Percentiles rank a stretch among this genome's conserved stretches.
These are phyloP conservation scores for Stemphylium lycopersici DNA, from an alignment of 2,329 filamentous ascomycete species.

Conservation along the genomic window DNA sequence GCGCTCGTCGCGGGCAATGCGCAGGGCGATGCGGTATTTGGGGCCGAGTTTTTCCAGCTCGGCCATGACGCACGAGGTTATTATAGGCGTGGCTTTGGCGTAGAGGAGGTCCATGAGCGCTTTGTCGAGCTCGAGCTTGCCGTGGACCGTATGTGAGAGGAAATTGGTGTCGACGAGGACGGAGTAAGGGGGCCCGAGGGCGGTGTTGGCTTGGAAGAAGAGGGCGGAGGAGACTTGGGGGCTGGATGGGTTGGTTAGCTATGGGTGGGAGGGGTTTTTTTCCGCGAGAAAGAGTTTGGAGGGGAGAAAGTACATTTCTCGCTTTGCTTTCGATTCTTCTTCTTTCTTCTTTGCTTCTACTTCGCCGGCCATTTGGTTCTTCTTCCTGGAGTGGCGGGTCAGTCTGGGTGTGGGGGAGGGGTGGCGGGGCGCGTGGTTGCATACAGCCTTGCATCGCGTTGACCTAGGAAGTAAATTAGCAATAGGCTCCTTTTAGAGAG, in stretches of 20 bases:
- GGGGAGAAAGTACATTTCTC: constrained; percentile 66
- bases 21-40: constrained; percentile 84
- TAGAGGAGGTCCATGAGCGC: constrained; percentile 94
- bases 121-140: constrained; percentile 85
- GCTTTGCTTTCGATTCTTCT: constrained; percentile 68
- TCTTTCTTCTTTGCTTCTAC: constrained; percentile 62
- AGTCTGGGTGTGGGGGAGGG: constrained; percentile 10
- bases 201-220: constrained; percentile 68
- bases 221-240: constrained; percentile 74
- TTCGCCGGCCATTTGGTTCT: constrained; percentile 74
- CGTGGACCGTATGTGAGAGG: constrained; percentile 76
- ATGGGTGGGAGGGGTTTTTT: background rate
- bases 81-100: constrained; percentile 86
- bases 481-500: background rate
- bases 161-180: constrained; percentile 61
- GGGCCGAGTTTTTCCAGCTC: constrained; percentile 86
- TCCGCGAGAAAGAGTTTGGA: background rate
- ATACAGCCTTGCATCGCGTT: constrained; percentile 74
- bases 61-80: constrained; percentile 77
- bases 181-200: constrained; percentile 81
- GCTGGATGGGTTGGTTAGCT: constrained; percentile 43
- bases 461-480: constrained; percentile 40
- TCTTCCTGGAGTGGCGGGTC: constrained; percentile 58
- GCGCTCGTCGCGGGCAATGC: constrained; percentile 86
- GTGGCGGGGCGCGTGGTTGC: constrained; percentile 25